Conservation (phyloP, 768 basidiomycete genomes). For the Mycena chlorophos region DNA sequence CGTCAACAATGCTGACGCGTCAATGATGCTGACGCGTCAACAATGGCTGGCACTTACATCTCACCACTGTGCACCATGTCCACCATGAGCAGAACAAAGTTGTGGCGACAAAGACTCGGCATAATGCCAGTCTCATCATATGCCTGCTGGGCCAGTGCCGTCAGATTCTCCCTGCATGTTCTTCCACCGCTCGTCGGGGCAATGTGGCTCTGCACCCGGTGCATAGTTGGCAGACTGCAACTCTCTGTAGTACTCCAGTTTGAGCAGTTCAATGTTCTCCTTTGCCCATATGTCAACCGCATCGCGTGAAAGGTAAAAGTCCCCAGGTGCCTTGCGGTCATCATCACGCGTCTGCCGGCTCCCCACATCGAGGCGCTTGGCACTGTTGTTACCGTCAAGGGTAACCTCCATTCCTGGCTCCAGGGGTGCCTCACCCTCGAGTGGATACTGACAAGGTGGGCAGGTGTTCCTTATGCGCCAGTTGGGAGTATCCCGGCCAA, state of each 20-base stretch:
- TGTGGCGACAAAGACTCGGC: conserved; percentile 34
- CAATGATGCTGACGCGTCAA: background rate
- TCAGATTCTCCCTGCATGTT: conserved; percentile 28
- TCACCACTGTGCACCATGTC: conserved; percentile 40
- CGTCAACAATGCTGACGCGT: background rate
- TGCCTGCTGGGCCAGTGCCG: conserved; percentile 34
- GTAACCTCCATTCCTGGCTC: conserved; percentile 23
- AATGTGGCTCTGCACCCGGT: conserved; percentile 34
- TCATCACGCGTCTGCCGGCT: conserved; percentile 29
- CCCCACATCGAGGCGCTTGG: conserved; percentile 25
- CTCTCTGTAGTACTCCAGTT: background rate
- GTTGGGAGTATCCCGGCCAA: conserved; percentile 29
- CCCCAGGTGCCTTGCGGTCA: conserved; percentile 15
- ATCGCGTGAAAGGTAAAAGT: background rate
- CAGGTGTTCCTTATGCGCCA: conserved; percentile 38
- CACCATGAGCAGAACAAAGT: no score
- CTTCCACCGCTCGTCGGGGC: conserved; percentile 9
- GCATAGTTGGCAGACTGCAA: conserved; percentile 19
- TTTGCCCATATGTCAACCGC: conserved; percentile 8
- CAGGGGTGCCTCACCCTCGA: conserved; percentile 32
- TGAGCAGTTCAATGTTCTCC: conserved; percentile 8
- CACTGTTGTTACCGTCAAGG: conserved; percentile 36
- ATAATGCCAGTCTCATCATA: conserved; percentile 42
- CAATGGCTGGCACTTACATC: conserved; percentile 25
- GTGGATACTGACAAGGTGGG: conserved; percentile 36